Evolutionary conservation across 2,329 filamentous ascomycete species (phyloP).

Genomic region (Paracorniculantispora psalliotae): DNA sequence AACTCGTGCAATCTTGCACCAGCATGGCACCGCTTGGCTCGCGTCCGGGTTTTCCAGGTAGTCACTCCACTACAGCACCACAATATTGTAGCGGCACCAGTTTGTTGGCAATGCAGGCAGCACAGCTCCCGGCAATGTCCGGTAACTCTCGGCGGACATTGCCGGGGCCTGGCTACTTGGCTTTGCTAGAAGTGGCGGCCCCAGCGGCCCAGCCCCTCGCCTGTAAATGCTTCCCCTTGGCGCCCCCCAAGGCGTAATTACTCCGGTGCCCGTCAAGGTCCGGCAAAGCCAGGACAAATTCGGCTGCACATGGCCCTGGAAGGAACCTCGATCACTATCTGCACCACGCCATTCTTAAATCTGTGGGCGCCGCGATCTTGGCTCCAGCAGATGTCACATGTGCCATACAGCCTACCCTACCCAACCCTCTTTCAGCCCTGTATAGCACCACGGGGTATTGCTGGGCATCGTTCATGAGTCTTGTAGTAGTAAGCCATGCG

Average conservation of each 20-base stretch:
- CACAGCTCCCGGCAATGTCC: neutral
- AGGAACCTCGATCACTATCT: neutral
- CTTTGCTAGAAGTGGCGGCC: too few species aligned
- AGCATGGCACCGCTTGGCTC: neutral
- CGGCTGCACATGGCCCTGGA: neutral
- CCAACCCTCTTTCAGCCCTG: neutral
- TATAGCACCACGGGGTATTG: neutral
- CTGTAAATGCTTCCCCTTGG: neutral
- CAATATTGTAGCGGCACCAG: neutral
- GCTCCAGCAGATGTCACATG: neutral
- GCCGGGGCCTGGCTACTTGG: neutral
- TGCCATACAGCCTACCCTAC: neutral
- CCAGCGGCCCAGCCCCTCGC: neutral
- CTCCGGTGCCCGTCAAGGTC: neutral
- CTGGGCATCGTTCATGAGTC: neutral
- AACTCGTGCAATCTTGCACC: neutral
- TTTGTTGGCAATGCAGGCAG: neutral
- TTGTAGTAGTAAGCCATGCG: constrained; percentile 1
- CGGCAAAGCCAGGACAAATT: neutral
- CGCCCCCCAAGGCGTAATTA: neutral
- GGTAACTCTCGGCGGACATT: neutral
- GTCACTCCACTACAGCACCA: neutral
- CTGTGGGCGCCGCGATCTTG: neutral
- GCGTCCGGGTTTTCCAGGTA: neutral
- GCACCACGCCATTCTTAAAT: neutral